Evolutionary conservation across 805 yeast species (phyloP), one percentile per base, ranked within the genome.

Genomic region (Myxozyma monticola): DNA sequence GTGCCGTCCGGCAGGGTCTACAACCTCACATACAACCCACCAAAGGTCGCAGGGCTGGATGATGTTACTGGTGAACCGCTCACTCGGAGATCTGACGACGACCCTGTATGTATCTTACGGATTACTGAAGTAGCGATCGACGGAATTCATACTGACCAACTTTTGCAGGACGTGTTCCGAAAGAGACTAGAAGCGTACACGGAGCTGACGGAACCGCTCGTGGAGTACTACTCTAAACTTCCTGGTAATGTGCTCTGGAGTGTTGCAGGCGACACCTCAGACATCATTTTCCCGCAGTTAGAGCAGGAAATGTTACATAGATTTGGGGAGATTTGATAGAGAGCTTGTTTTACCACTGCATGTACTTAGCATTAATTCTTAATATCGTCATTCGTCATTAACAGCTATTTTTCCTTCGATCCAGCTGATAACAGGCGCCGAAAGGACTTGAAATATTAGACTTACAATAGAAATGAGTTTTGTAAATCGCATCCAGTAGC

Each of bases 11-110:
- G 97, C 0, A 72, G 97, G 57, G 84, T 89, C 2, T 90, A 90
- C 67, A 91, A 87, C 65, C 65, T 86, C 56, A 81, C 87, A 48
- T 90, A 88, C 68, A 89, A 86, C 61, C 96, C 97, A 5, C 98
- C 98, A 7, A 84, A 84, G 61, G 76, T 75, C 1, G 80, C 88
- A 0, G 95, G 88, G 30, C 75, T 70, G 54, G 98, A 90, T 63
- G 97, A 90, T 66, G 63, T 88, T 1, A 90, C 98, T 0, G 96
- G 96, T 0, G 97, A 90, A 64, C 83, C 87, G 2, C 73, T 90
- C 49, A 68, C 78, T 15, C 86, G 88, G 68, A 77, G 98, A 54
- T 74, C 82, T 0, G 98, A 90, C 63, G 98, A 90, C 65, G 85
- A 82, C 17, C 83, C 83, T 1, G 68, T 59, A 45, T 28, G 63